Conservation (phyloP, 2,329 filamentous ascomycete species). For the Cryphonectria parasitica region DNA sequence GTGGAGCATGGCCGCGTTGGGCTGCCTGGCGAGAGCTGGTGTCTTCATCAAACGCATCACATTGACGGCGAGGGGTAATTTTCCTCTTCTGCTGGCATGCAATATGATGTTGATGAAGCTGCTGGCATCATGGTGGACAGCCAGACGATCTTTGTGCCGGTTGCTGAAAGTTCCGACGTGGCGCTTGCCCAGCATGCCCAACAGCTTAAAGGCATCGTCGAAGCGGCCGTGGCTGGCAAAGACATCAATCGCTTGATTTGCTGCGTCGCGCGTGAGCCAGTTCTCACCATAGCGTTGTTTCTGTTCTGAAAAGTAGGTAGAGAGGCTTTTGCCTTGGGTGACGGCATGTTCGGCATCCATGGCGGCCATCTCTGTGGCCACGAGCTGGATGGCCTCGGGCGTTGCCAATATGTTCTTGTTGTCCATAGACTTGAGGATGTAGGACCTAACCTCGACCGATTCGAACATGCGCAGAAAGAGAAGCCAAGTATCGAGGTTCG, state of each 20-base stretch:
- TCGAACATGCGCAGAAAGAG: slow-evolving; percentile 58
- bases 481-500: slow-evolving; percentile 53
- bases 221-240: slow-evolving; percentile 46
- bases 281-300: slow-evolving; percentile 47
- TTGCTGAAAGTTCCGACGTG: slow-evolving; percentile 15
- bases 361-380: slow-evolving; percentile 49
- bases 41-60: slow-evolving; percentile 35
- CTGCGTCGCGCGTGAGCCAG: slow-evolving; percentile 47
- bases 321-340: slow-evolving; percentile 39
- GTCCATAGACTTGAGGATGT: slow-evolving; percentile 52
- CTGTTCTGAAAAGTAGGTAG: slow-evolving; percentile 46
- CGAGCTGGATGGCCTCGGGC: slow-evolving; percentile 39
- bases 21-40: slow-evolving; percentile 15
- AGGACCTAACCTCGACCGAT: slow-evolving; percentile 57
- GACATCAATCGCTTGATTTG: slow-evolving; percentile 47
- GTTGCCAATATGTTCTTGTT: slow-evolving; percentile 47
- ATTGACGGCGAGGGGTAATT: slow-evolving; percentile 32
- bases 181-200: slow-evolving; percentile 38
- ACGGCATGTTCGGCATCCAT: slow-evolving; percentile 49
- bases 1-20: slow-evolving; percentile 41
- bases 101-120: slow-evolving; percentile 43
- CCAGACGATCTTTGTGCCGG: slow-evolving; percentile 15
- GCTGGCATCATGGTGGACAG: slow-evolving; percentile 34
- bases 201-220: slow-evolving; percentile 36
- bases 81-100: slow-evolving; percentile 35